Base-by-base conservation (phyloP, 345 rosid species). In the Arabidopsis arenosa region DNA sequence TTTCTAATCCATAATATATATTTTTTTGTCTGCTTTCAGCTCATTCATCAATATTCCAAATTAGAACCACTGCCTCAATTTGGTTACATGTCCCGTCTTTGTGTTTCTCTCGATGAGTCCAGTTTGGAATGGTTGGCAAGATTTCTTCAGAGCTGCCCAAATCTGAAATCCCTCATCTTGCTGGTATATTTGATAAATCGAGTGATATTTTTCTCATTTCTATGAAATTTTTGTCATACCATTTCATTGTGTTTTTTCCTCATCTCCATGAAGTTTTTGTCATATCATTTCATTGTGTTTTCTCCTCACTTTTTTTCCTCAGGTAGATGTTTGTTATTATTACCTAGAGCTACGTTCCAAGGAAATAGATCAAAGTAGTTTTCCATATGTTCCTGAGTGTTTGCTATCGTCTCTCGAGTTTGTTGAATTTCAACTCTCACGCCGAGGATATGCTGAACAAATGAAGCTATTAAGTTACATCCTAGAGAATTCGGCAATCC, bases 121-220 rank as follows among this genome's bases (percentile, higher is more conserved):
- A n/a, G 26, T 43, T 43, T 63, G n/a, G 14, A 64, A 32, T 32
- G 55, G 41, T 45, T 64, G 10, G 1, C 69, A 9, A 45, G 4
- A 1, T 64, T 64, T 64, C 69, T 47, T 0, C 56, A 65, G 56
- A 47, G 69, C 69, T 65, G 40, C 15, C 56, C 55, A 4, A 65
- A 15, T 33, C 69, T 47, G 69, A 47, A 65, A 33, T 30, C 69
- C 9, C 69, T 65, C n/a, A 32, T 17, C 69, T 64, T 64, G 55
- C 28, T 45, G 14, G 33, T 45, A 9, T 23, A 45, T 45, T 9
- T 63, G 14, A 54, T 44, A 2, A 44, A 45, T 23, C 6, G 11
- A 15, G 33, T 57, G 62, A 57, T 6, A 6, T 47, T 57, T 23
- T 23, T 23, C 21, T 23, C 26, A 23, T 23, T 23, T 23, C 26